Evolutionary conservation across 139 green algal species (phyloP), one percentile per base, ranked within the genome.

Genomic region (Edaphochlamys debaryana): DNA sequence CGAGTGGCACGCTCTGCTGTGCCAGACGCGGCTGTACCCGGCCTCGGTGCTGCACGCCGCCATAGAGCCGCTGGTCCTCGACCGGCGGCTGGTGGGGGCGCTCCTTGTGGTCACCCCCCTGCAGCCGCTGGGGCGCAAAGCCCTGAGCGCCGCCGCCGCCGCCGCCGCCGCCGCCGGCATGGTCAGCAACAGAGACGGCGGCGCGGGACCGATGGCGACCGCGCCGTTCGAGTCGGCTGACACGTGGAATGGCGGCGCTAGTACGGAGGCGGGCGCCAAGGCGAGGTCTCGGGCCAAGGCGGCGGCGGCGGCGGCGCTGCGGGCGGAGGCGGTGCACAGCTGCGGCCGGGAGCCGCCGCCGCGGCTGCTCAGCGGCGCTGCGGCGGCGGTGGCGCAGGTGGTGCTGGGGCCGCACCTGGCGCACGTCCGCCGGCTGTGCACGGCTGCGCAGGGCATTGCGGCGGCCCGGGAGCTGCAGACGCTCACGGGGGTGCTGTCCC

Each of bases 1-100:
- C 71, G 71, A 79, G 50, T 79, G 71, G 71, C 71, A 79, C 45
- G 50, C 67, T 20, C 29, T 79, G 5, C 71, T 79, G 32, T 48
- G 71, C 23, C 71, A 79, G 50, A 30, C 27, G 40, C 45, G 71
- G 6, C 67, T 52, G 50, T 34, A 48, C 4, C 50, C 67, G 50
- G 64, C 50, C 9, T 3, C 37, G 32, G 40, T 36, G 0, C 50
- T 79, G 22, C 32, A 45, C 9, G 71, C 71, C 19, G 11, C n/a
- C 11, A n/a, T 79, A 17, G 71, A 79, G 71, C 71, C 71, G 17
- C 71, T 79, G 32, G 3, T 52, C 48, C 11, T 67, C 25, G 22
- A 56, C 71, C 8, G 32, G 32, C 34, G 36, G 5, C 50, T 79
- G 32, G 50, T 67, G 19, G 32, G 71, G n/a, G 70, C 48, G 8